Evolutionary conservation across 2,329 filamentous ascomycete genomes (phyloP), one percentile per base, ranked within the genome.

Genomic region (Colletotrichum sp.): DNA sequence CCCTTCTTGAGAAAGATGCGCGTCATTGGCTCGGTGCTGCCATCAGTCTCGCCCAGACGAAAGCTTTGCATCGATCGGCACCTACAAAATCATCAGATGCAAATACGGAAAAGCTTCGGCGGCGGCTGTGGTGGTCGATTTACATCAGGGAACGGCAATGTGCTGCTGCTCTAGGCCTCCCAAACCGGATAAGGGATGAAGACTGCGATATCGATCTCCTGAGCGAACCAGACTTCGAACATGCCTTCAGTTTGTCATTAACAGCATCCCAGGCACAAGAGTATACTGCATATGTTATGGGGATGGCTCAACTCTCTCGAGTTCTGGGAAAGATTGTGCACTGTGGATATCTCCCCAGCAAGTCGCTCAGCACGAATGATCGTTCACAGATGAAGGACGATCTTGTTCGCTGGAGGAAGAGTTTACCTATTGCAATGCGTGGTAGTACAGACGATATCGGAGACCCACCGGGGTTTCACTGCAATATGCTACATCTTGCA

Each of bases 111-210:
- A 82, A 82, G 77, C 76, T 89, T 24, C 85, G 87, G 78, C 85
- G 87, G 68, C 80, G 88, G 5, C 86, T 90, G 8, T 90, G 89
- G 88, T 90, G 89, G 89, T 87, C 88, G 8, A 85, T 90, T 8
- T 90, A 90, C 72, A 84, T 89, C 63, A 82, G 88, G 12, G 88
- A 90, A 69, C 85, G 88, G 62, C 88, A 90, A 78, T 86, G 84
- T 28, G 85, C 86, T 1, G 85, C 87, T 3, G 86, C 87, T 12
- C 78, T 87, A 8, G 88, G 88, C 2, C 79, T 89, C 3, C 88
- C 88, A 0, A 86, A 85, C 60, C 83, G 88, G 2, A 88, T 89
- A 39, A 85, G 86, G 8, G 87, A 89, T 34, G 86, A 89, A 72
- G 88, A 89, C 44, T 89, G 88, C 70, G 87, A 89, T 72, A 81